Conservation (phyloP, 2,329 filamentous ascomycete species). For the Aspergillus piperis region DNA sequence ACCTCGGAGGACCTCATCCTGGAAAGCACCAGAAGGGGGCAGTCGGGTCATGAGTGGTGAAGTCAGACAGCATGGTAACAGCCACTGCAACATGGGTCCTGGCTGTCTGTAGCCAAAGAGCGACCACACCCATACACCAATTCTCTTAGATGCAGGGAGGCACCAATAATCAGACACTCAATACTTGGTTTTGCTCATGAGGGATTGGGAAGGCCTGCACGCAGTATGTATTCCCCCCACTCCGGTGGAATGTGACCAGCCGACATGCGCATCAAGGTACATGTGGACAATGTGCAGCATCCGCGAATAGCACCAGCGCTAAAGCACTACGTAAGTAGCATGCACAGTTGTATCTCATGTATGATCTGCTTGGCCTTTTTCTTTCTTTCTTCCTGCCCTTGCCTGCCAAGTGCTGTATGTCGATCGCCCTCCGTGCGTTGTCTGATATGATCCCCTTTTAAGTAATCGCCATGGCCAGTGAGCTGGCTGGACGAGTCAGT, state of each 20-base stretch:
- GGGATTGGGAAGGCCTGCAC: neutral
- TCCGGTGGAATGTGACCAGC: conserved; percentile 19
- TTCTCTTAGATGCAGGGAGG: conserved; percentile 8
- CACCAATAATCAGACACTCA: conserved; percentile 9
- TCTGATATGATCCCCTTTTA: neutral
- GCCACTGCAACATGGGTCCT: neutral
- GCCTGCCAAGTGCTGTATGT: conserved; percentile 8
- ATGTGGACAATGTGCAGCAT: conserved; percentile 11
- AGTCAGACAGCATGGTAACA: conserved; percentile 14
- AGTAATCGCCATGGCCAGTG: neutral
- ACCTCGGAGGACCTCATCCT: conserved; percentile 4
- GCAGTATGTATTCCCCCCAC: conserved; percentile 8
- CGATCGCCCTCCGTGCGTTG: neutral
- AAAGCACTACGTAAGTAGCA: no score
- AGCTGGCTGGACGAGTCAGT: neutral
- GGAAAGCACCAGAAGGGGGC: conserved; percentile 1
- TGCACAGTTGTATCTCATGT: neutral
- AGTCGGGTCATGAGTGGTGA: conserved; percentile 6
- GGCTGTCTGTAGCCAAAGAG: neutral
- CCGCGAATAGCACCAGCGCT: neutral
- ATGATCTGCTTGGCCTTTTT: conserved; percentile 5
- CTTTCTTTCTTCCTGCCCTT: conserved; percentile 5
- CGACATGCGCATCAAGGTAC: conserved; percentile 12
- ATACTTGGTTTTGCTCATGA: neutral
- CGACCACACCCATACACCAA: neutral